Evolutionary conservation across 768 basidiomycete genomes (phyloP).

Genomic region (Hemileccinum rubropunctum): DNA sequence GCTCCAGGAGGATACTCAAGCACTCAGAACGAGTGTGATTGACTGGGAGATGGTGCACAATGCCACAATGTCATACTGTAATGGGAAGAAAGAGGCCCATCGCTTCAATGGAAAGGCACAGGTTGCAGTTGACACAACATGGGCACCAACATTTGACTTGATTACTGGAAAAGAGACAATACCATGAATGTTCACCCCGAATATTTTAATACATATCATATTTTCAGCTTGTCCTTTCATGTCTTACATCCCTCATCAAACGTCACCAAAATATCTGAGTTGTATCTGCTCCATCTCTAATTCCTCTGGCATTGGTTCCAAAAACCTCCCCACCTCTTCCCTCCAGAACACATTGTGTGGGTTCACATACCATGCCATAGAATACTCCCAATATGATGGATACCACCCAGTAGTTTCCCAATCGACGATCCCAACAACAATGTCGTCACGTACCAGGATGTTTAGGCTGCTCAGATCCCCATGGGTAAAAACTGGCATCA

Average conservation of each 20-base stretch:
- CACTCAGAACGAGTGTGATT: no score
- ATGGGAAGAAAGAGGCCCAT: no score
- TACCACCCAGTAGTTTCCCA: constrained; percentile 3
- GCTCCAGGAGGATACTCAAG: no score
- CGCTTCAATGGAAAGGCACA: not conserved
- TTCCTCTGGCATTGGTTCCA: not conserved
- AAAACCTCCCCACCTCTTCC: not conserved
- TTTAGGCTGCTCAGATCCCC: not conserved
- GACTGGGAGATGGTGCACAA: no score
- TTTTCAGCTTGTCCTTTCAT: no score
- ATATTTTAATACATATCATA: no score
- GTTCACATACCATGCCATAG: not conserved
- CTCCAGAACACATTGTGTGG: not conserved
- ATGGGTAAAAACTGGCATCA: not conserved
- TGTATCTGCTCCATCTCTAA: not conserved
- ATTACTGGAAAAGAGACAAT: no score
- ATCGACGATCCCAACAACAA: not conserved
- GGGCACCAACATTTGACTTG: no score
- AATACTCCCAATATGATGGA: not conserved
- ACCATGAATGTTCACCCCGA: not conserved
- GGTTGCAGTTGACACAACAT: no score
- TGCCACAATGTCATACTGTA: no score
- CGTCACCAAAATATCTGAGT: not conserved
- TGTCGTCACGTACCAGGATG: not conserved
- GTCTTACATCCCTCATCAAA: not conserved